Evolutionary conservation across 306 rosid genomes (phyloP).

Genomic region (Mimosa pudica): DNA sequence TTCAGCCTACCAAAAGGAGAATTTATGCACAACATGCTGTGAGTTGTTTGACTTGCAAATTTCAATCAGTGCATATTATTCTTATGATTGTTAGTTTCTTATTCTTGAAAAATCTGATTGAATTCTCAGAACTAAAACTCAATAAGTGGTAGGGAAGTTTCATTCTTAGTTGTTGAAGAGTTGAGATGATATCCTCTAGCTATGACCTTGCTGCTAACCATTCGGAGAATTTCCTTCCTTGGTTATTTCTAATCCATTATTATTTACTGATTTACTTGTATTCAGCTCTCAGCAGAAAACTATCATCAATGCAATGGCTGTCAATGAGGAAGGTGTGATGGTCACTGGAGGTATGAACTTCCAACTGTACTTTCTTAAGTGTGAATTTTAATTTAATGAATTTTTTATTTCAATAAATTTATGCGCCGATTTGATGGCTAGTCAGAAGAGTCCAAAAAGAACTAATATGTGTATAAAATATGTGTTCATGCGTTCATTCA

Average conservation of each 20-base stretch:
- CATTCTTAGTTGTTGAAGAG: neutral
- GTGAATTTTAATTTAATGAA: neutral
- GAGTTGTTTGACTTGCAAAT: slow-evolving; percentile 44
- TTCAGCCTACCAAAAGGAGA: slow-evolving; percentile 93
- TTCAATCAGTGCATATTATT: neutral
- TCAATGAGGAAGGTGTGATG: slow-evolving; percentile 95
- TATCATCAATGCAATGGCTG: slow-evolving; percentile 93
- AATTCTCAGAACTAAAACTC: slow-evolving; percentile 16
- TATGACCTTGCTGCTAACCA: neutral
- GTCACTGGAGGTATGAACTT: slow-evolving; percentile 84
- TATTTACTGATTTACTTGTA: slow-evolving; percentile 14
- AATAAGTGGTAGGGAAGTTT: slow-evolving; percentile 9
- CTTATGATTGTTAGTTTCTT: neutral
- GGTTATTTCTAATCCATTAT: neutral
- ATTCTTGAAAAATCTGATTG: slow-evolving; percentile 6
- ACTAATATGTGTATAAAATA: neutral
- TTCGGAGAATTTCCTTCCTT: slow-evolving; percentile 1
- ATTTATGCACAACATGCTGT: slow-evolving; percentile 98
- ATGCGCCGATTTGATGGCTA: slow-evolving; percentile 16
- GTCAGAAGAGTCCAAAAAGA: neutral
- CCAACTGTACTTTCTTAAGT: slow-evolving; percentile 3
- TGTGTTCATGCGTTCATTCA: neutral
- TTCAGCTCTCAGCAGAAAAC: slow-evolving; percentile 97
- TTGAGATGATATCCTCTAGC: neutral
- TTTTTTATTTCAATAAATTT: neutral